phyloP scores from a whole-genome alignment of 2,329 filamentous ascomycete genomes.

The Coniosporium tulheliwenetii region DNA sequence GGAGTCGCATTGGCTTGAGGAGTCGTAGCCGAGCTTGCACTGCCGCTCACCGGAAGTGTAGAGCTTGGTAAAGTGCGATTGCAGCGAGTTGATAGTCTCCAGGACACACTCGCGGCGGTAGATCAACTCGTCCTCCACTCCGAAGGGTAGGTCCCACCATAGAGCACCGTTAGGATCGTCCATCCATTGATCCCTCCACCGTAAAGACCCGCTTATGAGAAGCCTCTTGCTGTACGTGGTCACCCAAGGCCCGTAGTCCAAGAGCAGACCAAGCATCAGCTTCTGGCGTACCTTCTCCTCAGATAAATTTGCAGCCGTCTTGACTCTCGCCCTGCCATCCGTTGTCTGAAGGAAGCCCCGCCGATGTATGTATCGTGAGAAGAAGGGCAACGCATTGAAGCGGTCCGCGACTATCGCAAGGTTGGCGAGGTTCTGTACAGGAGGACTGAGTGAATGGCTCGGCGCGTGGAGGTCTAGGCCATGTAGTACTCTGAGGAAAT shows the following conservation, averaged over 20 bases:
- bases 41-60: constrained; percentile 54
- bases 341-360: constrained; percentile 25
- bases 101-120: constrained; percentile 51
- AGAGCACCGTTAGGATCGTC: constrained; percentile 28
- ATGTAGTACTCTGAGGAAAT: constrained; percentile 54
- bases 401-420: constrained; percentile 58
- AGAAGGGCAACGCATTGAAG: constrained; percentile 46
- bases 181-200: constrained; percentile 32
- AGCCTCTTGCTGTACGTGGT: constrained; percentile 48
- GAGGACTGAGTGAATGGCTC: constrained; percentile 22
- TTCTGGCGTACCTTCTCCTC: constrained; percentile 58
- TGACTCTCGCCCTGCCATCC: constrained; percentile 27
- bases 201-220: constrained; percentile 47
- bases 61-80: constrained; percentile 48
- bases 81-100: constrained; percentile 53
- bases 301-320: constrained; percentile 21
- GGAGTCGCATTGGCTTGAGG: constrained; percentile 55
- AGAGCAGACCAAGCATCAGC: constrained; percentile 48
- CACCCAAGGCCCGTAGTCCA: constrained; percentile 46
- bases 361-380: constrained; percentile 38
- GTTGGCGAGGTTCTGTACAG: constrained; percentile 48
- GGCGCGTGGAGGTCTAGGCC: constrained; percentile 27
- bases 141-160: constrained; percentile 60
- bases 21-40: constrained; percentile 61
- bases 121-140: constrained; percentile 55